Percentiles rank a stretch among this genome's conserved stretches.
Evolutionary conservation across 2,329 filamentous ascomycete species (phyloP).

Genomic region (Fusarium buharicum): DNA sequence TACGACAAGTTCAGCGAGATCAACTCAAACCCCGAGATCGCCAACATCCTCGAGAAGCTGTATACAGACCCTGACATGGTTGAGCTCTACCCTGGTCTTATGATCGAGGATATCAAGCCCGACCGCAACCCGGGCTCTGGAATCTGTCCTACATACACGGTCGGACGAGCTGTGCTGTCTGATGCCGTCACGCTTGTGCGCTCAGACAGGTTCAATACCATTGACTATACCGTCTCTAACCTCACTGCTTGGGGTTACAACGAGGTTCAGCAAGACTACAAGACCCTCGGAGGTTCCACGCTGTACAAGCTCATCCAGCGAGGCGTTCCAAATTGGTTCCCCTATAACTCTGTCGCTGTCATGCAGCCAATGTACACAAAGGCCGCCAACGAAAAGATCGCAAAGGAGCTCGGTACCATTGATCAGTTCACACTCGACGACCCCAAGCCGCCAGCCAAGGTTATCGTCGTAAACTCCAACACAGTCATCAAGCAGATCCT

Average conservation of each 20-base stretch:
- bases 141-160: slow-evolving; percentile 57
- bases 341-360: slow-evolving; percentile 54
- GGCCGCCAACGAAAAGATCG: slow-evolving; percentile 53
- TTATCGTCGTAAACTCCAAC: slow-evolving; percentile 42
- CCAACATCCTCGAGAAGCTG: slow-evolving; percentile 64
- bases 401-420: slow-evolving; percentile 52
- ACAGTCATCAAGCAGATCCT: slow-evolving; percentile 49
- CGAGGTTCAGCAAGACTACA: slow-evolving; percentile 44
- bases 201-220: slow-evolving; percentile 68
- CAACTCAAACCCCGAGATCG: slow-evolving; percentile 66
- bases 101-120: slow-evolving; percentile 68
- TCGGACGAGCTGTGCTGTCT: slow-evolving; percentile 66
- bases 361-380: slow-evolving; percentile 61
- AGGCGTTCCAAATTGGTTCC: slow-evolving; percentile 58
- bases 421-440: slow-evolving; percentile 49
- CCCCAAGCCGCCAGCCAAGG: slow-evolving; percentile 49
- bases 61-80: slow-evolving; percentile 73
- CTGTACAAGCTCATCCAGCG: slow-evolving; percentile 59
- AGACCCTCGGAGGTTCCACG: slow-evolving; percentile 56
- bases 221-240: slow-evolving; percentile 56
- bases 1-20: slow-evolving; percentile 69
- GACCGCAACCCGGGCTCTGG: slow-evolving; percentile 59
- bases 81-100: slow-evolving; percentile 75
- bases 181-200: slow-evolving; percentile 70
- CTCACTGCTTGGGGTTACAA: slow-evolving; percentile 59